Conservation (phyloP, 2,329 filamentous ascomycete species). For the Fusarium mexicanum region DNA sequence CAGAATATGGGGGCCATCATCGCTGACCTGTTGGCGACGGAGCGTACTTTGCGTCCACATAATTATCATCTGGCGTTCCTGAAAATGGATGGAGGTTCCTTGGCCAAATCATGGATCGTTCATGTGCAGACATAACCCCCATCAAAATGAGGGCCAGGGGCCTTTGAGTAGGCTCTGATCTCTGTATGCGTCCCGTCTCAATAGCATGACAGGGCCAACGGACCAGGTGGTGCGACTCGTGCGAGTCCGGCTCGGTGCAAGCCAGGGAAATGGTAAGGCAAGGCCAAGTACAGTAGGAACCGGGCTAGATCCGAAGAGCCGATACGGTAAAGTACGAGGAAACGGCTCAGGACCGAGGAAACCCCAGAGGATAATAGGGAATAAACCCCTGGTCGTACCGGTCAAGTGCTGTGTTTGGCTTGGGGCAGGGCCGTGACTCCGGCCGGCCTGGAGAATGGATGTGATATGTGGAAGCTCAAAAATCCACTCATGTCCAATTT, state of each 20-base stretch:
- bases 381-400: slow-evolving; percentile 23
- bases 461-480: slow-evolving; percentile 27
- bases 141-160: neutral
- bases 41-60: neutral
- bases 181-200: neutral
- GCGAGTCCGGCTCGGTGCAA: slow-evolving; percentile 36
- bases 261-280: slow-evolving; percentile 29
- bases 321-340: slow-evolving; percentile 37
- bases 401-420: slow-evolving; percentile 21
- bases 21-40: neutral
- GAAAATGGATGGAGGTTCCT: neutral
- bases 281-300: slow-evolving; percentile 14
- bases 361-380: slow-evolving; percentile 23
- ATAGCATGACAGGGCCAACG: slow-evolving; percentile 5
- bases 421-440: slow-evolving; percentile 35
- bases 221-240: slow-evolving; percentile 39
- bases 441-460: slow-evolving; percentile 33
- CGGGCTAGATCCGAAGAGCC: slow-evolving; percentile 37
- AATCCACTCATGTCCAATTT: slow-evolving; percentile 24
- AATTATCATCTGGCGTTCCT: neutral
- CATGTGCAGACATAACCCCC: neutral
- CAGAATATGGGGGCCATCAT: neutral
- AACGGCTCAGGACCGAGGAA: slow-evolving; percentile 11
- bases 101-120: neutral
- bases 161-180: neutral